Evolutionary conservation across 2,329 filamentous ascomycete species (phyloP), one percentile per base, ranked within the genome.

Genomic region (Aureobasidium vineae): DNA sequence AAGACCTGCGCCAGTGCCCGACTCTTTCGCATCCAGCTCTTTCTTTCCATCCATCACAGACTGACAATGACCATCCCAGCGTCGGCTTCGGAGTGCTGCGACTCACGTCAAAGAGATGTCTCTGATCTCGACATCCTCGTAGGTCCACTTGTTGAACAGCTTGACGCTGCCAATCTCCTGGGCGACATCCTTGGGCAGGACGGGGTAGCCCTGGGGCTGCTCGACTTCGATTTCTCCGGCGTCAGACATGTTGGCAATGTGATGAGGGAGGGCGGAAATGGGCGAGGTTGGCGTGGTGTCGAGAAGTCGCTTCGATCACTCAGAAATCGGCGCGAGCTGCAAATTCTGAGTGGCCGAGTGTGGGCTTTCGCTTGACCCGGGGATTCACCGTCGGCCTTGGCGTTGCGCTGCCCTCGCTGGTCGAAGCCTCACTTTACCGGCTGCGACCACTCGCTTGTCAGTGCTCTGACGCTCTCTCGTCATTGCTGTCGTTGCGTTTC

Each of bases 41-140:
- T 74, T 73, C 67, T 49, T 66, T 54, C 43, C 45, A 66, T 43
- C 53, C 53, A 41, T 47, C 15, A 19, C 56, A 60, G 56, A 60
- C 56, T 38, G 56, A 47, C 56, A 45, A 60, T 23, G 43, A 47
- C 31, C 56, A 47, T 60, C 56, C 41, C 56, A 66, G 56, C 52
- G 66, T 64, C 56, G 67, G 33, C 33, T 36, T 36, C 68, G 40
- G 67, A 41, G 50, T 54, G n/a, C 59, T 54, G 56, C 40, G 67
- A 73, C 91, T 85, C 96, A 99, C 95, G 94, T 98, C 85, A 99
- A 87, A 78, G 95, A 99, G 85, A 99, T 98, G 82, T 99, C 95
- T 83, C 94, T 90, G 84, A 99, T 95, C 88, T 99, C 95, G 79
- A 99, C 94, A 89, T 98, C 91, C 81, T 95, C 95, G 85, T 98